A percentile compares a stretch with the other conserved stretches of the same genome.
Conservation (phyloP, 164 flowering plant species). For the Macadamia tetraphylla region DNA sequence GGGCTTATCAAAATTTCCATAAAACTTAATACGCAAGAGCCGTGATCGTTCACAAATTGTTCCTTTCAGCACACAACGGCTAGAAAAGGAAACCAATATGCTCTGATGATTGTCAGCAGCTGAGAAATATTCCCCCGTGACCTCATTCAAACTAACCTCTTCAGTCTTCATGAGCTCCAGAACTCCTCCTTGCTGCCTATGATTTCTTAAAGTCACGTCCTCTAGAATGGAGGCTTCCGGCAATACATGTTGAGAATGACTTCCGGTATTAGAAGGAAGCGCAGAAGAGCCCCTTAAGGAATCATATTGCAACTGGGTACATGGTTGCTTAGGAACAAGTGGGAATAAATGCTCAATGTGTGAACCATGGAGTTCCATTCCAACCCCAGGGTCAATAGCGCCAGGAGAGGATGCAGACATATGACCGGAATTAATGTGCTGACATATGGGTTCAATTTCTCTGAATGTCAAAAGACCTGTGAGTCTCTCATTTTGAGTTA, state of each 20-base stretch:
- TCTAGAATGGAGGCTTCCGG: slow-evolving; percentile 17
- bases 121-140: slow-evolving; percentile 46
- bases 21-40: slow-evolving; percentile 74
- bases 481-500: slow-evolving; percentile 8
- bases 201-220: not conserved
- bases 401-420: slow-evolving; percentile 9
- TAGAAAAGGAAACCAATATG: slow-evolving; percentile 68
- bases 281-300: slow-evolving; percentile 3
- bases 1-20: slow-evolving; percentile 77
- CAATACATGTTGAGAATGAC: slow-evolving; percentile 17
- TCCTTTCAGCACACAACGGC: slow-evolving; percentile 76
- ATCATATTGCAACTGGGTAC: slow-evolving; percentile 2
- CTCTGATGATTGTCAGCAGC: slow-evolving; percentile 71
- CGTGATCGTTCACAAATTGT: slow-evolving; percentile 78
- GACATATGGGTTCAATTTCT: slow-evolving; percentile 15
- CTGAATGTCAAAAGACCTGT: slow-evolving; percentile 17
- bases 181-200: slow-evolving; percentile 16
- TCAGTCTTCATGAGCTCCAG: slow-evolving; percentile 19
- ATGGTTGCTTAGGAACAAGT: slow-evolving; percentile 6
- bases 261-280: slow-evolving; percentile 10
- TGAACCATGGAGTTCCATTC: slow-evolving; percentile 22
- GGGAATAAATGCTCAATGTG: not conserved
- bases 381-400: slow-evolving; percentile 11
- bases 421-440: slow-evolving; percentile 10
- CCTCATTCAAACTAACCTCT: slow-evolving; percentile 28